Evolutionary conservation across 495 filamentous ascomycete species (phyloP).

Genomic region (Lasiosphaeriaceae sp.): DNA sequence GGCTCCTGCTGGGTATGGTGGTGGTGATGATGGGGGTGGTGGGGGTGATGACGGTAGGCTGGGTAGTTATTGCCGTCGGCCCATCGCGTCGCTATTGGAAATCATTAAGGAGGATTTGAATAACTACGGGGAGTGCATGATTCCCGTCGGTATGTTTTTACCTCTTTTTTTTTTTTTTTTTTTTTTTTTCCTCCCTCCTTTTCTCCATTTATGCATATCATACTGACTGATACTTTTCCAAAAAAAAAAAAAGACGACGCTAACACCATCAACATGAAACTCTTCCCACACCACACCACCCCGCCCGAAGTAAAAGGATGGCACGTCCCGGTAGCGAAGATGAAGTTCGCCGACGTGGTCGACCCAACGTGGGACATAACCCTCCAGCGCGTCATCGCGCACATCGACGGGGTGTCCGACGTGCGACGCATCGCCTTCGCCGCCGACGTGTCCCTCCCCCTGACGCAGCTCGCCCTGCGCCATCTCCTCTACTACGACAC

Average conservation of each 20-base stretch:
- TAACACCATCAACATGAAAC: constrained; percentile 94
- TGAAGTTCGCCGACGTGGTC: constrained; percentile 64
- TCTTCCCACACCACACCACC: constrained; percentile 77
- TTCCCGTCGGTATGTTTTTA: constrained; percentile 67
- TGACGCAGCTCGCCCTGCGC: constrained; percentile 77
- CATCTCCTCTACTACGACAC: constrained; percentile 91
- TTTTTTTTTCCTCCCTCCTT: neutral
- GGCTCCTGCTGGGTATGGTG: neutral
- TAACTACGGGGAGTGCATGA: constrained; percentile 97
- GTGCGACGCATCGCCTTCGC: constrained; percentile 77
- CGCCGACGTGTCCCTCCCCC: constrained; percentile 78
- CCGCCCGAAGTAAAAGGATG: constrained; percentile 75
- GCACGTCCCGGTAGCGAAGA: constrained; percentile 88
- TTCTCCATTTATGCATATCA: neutral
- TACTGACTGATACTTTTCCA: no score
- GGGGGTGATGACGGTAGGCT: constrained; percentile 23
- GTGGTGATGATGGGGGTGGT: constrained; percentile 26
- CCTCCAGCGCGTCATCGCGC: constrained; percentile 72
- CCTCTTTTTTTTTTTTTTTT: neutral
- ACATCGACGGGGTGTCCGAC: constrained; percentile 87
- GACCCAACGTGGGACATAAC: constrained; percentile 92
- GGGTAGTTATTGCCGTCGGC: constrained; percentile 38
- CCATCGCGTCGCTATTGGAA: constrained; percentile 81
- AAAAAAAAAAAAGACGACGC: no score
- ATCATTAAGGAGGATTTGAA: constrained; percentile 93